Evolutionary conservation across 768 basidiomycete species (phyloP).

Genomic region (Hydnomerulius pinastri): DNA sequence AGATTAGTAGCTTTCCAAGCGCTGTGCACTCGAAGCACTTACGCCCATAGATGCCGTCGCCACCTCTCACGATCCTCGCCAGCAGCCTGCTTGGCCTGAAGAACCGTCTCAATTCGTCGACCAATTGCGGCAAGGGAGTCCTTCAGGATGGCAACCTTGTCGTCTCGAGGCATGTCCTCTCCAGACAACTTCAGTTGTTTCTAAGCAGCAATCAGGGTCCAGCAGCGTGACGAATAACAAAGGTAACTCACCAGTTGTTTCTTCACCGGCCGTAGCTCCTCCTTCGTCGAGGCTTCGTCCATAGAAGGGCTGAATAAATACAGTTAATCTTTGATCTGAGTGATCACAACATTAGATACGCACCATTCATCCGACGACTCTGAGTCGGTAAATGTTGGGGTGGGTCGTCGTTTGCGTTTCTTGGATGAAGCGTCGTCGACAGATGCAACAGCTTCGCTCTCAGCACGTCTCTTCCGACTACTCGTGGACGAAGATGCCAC

Average conservation of each 20-base stretch:
- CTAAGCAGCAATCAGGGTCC: conserved; percentile 39
- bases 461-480: conserved; percentile 73
- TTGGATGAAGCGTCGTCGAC: conserved; percentile 67
- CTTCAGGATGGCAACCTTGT: conserved; percentile 94
- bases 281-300: conserved; percentile 92
- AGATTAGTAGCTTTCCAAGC: conserved; percentile 8
- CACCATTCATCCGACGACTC: conserved; percentile 92
- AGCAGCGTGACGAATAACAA: background rate
- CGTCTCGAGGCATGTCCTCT: conserved; percentile 90
- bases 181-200: conserved; percentile 95
- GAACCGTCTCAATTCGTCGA: conserved; percentile 82
- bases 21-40: conserved; percentile 37
- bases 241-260: conserved; percentile 75
- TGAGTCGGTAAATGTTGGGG: conserved; percentile 94
- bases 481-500: conserved; percentile 66
- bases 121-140: conserved; percentile 95
- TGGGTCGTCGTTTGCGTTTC: conserved; percentile 91
- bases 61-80: conserved; percentile 87
- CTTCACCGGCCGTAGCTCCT: conserved; percentile 94
- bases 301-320: conserved; percentile 73
- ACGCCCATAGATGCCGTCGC: conserved; percentile 97
- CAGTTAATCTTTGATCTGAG: conserved; percentile 3
- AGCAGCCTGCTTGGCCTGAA: conserved; percentile 69
- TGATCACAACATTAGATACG: conserved; percentile 32
- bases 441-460: conserved; percentile 83